phyloP scores from a whole-genome alignment of 768 basidiomycete genomes.

The Tricholoma flavovirens region DNA sequence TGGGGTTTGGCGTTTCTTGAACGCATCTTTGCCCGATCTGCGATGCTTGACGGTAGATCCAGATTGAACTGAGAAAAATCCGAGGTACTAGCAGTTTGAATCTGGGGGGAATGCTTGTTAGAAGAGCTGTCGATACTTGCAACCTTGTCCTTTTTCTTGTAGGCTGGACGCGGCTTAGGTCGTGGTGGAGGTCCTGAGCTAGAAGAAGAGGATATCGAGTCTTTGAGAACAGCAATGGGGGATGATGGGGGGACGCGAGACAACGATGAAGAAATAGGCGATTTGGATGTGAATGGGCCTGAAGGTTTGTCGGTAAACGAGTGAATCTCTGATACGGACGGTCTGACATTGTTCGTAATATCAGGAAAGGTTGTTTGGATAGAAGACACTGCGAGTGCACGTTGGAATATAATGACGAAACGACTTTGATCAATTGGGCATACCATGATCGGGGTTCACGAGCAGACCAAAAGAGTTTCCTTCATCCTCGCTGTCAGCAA shows the following conservation, averaged over 20 bases:
- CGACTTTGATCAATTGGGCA: neutral
- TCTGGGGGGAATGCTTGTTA: neutral
- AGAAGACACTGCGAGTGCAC: neutral
- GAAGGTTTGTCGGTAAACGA: neutral
- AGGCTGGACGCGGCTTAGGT: conserved; percentile 26
- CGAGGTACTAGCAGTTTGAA: neutral
- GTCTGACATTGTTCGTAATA: neutral
- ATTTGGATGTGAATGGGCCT: neutral
- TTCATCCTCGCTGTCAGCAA: conserved; percentile 46
- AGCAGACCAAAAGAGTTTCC: conserved; percentile 2
- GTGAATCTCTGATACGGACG: neutral
- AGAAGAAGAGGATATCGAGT: neutral
- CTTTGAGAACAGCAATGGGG: neutral
- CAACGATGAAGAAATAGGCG: neutral
- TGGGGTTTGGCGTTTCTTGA: conserved; percentile 29
- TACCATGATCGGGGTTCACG: neutral
- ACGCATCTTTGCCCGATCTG: conserved; percentile 56
- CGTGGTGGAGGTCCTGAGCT: conserved; percentile 12
- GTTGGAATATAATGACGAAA: neutral
- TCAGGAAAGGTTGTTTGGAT: neutral
- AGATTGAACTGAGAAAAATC: neutral
- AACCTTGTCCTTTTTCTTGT: conserved; percentile 6
- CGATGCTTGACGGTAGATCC: conserved; percentile 29
- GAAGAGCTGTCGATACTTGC: conserved; percentile 1
- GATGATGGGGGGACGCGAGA: neutral